A percentile compares a stretch with the other conserved stretches of the same genome.
These are phyloP conservation scores for Tylopilus intermedius DNA, from an alignment of 768 basidiomycete genomes.

Conservation along the genomic window DNA sequence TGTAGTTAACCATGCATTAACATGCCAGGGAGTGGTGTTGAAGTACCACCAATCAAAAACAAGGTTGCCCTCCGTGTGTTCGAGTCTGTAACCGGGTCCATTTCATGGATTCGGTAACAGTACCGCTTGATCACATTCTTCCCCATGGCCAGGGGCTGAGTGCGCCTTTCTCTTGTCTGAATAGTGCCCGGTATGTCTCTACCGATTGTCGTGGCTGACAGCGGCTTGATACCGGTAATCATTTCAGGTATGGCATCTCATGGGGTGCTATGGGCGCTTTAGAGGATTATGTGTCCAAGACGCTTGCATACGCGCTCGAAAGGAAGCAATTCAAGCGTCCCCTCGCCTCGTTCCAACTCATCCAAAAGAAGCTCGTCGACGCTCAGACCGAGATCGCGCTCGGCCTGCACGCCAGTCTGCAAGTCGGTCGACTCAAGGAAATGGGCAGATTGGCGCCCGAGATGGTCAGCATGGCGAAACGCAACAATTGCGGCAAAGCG, in stretches of 20 bases:
- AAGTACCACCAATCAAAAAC: conserved; percentile 89
- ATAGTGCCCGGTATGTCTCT: conserved; percentile 63
- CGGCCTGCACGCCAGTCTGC: conserved; percentile 69
- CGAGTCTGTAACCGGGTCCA: conserved; percentile 75
- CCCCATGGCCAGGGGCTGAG: conserved; percentile 74
- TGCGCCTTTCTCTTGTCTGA: conserved; percentile 88
- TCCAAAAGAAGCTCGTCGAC: conserved; percentile 95
- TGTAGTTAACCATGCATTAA: no score
- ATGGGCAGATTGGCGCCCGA: conserved; percentile 67
- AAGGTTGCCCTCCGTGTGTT: conserved; percentile 88
- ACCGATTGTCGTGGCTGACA: background rate
- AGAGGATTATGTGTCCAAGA: conserved; percentile 79
- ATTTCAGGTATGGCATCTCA: conserved; percentile 70
- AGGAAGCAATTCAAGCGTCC: conserved; percentile 87
- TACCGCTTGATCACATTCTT: conserved; percentile 69
- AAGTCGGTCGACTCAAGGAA: conserved; percentile 87
- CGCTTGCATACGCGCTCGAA: conserved; percentile 82
- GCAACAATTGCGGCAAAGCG: conserved; percentile 95
- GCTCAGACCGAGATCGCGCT: conserved; percentile 83
- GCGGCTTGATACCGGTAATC: background rate
- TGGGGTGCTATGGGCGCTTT: conserved; percentile 97
- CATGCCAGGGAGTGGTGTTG: no score
- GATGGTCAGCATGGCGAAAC: conserved; percentile 93
- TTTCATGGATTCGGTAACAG: conserved; percentile 85
- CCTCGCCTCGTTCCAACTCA: conserved; percentile 91